phyloP scores from a whole-genome alignment of 768 basidiomycete genomes.

The Russula sp. region DNA sequence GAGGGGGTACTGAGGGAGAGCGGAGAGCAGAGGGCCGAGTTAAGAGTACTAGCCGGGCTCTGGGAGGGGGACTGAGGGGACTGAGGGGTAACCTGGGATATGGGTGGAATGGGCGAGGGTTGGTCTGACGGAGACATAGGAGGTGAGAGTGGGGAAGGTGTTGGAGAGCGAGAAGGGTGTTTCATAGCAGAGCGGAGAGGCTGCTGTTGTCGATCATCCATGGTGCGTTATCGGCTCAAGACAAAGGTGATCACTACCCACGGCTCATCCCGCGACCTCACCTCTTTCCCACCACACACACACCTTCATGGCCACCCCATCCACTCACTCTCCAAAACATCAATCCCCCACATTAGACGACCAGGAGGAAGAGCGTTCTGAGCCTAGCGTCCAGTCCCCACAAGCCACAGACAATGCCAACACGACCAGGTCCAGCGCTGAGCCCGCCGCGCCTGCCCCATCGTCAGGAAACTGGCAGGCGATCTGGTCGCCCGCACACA shows the following conservation, averaged over 20 bases:
- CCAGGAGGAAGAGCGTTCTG: neutral
- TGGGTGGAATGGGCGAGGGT: slow-evolving; percentile 5
- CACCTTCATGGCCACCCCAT: slow-evolving; percentile 9
- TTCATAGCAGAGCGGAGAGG: slow-evolving; percentile 54
- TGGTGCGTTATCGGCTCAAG: no score
- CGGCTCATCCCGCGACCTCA: slow-evolving; percentile 1
- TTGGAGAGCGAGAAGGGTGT: slow-evolving; percentile 32
- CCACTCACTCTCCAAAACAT: neutral
- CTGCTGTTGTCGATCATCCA: slow-evolving; percentile 11
- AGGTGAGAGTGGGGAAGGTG: slow-evolving; percentile 25
- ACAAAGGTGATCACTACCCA: no score
- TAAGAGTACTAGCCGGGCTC: slow-evolving; percentile 4
- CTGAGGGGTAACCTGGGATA: neutral
- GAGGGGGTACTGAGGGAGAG: slow-evolving; percentile 2
- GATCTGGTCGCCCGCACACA: slow-evolving; percentile 69
- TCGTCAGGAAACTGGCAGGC: slow-evolving; percentile 60
- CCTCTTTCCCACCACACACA: neutral
- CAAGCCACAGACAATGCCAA: neutral
- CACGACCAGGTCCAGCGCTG: neutral
- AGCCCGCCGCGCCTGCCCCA: slow-evolving; percentile 5
- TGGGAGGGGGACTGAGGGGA: neutral
- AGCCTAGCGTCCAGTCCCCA: neutral
- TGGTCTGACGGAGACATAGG: slow-evolving; percentile 18
- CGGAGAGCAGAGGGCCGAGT: neutral
- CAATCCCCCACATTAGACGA: slow-evolving; percentile 7